Conservation (phyloP, 805 yeast genomes). For the Zygoascus bituminiphila region DNA sequence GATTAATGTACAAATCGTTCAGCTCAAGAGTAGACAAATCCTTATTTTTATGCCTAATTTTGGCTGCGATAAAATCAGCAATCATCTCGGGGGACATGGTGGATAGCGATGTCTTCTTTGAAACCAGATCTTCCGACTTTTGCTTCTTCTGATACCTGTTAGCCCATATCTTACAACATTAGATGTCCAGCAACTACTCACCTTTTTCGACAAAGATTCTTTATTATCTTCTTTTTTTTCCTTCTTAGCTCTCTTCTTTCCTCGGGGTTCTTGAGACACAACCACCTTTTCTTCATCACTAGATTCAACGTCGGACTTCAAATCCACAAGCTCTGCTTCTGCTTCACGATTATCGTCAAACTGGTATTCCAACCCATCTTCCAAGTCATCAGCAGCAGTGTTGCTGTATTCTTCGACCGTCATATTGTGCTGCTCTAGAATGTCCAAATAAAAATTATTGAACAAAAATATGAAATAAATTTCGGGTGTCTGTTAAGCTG, state of each 20-base stretch:
- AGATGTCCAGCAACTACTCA: conserved; percentile 14
- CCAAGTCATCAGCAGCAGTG: conserved; percentile 57
- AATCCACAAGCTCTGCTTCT: conserved; percentile 26
- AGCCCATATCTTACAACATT: too few species aligned
- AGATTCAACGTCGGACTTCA: conserved; percentile 29
- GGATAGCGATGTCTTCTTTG: conserved; percentile 50
- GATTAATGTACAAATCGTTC: conserved; percentile 51
- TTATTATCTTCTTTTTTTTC: conserved; percentile 7
- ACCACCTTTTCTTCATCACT: conserved; percentile 15
- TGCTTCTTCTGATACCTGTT: conserved; percentile 40
- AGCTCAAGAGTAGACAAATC: conserved; percentile 71
- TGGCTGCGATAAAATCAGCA: conserved; percentile 57
- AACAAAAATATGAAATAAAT: too few species aligned
- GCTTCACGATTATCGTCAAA: conserved; percentile 33
- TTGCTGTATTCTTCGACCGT: neutral
- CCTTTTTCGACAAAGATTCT: conserved; percentile 19
- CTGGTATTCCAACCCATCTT: conserved; percentile 65
- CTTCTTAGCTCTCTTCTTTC: conserved; percentile 15
- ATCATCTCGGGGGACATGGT: conserved; percentile 48
- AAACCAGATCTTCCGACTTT: conserved; percentile 57
- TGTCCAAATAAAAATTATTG: too few species aligned
- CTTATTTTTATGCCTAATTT: conserved; percentile 51
- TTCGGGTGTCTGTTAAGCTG: too few species aligned
- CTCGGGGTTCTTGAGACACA: conserved; percentile 3
- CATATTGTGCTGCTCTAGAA: too few species aligned